Evolutionary conservation across 176 grass and related monocot genomes (phyloP), one percentile per base, ranked within the genome.

Genomic region (Rhynchospora tenuis): DNA sequence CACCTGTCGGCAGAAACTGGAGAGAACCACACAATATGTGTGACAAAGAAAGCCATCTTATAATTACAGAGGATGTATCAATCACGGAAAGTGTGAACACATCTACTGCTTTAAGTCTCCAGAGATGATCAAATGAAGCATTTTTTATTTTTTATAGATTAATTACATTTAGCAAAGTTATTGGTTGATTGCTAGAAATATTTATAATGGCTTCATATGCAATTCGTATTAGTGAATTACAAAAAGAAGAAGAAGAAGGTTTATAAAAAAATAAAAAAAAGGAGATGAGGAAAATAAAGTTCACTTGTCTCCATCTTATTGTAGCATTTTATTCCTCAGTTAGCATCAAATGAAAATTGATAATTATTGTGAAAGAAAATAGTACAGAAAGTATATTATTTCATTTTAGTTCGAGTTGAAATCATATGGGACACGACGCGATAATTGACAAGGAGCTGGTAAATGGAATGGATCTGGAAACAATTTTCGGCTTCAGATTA

Each of bases 1-100:
- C 89, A 7, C 90, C 89, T 59, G 42, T 82, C 4, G 15, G 67
- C 15, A 78, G 24, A 33, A 17, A 19, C 10, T 56, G 80, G 84
- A 48, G 55, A n/a, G 59, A 55, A 33, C 63, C 64, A 33, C 59
- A 72, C 0, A 26, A 78, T 9, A 17, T 17, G 5, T 26, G 47
- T 24, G 76, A 38, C 8, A 46, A 43, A 15, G 54, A 83, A 31
- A 78, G 15, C 10, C 8, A 46, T 13, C 51, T 86, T 13, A 54
- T 50, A 50, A 24, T 29, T 75, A 28, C 24, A 19, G 26, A 75
- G 46, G 33, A 59, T 58, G n/a, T 68, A 71, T 86, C 75, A 69
- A 79, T 58, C 11, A 57, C 3, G 15, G 43, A 19, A 20, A 57
- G 46, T 60, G 82, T 59, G 29, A 47, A 62, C 27, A 74, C 65